These are phyloP conservation scores for Saturnispora hagleri DNA, from an alignment of 805 yeast genomes.

Conservation along the genomic window DNA sequence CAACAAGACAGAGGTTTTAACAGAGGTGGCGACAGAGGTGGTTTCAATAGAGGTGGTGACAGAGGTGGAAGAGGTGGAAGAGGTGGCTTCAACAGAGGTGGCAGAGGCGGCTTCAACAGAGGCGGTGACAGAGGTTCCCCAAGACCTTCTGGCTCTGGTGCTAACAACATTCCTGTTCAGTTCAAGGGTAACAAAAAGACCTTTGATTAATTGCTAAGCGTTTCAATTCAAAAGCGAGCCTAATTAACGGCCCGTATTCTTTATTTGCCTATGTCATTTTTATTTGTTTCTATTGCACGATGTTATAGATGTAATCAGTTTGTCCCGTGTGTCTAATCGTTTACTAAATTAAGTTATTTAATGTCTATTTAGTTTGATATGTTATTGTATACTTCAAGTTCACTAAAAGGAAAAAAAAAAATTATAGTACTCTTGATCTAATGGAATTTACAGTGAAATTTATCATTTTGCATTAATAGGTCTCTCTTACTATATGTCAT, in stretches of 20 bases:
- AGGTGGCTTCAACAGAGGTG: conserved; percentile 21
- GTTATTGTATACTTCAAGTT: background rate
- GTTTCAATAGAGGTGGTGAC: conserved; percentile 20
- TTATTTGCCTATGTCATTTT: conserved; percentile 2
- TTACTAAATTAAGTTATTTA: background rate
- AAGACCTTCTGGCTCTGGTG: conserved; percentile 46
- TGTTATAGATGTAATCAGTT: conserved; percentile 3
- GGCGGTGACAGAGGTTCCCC: conserved; percentile 29
- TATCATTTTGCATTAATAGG: background rate
- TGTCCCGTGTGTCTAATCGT: background rate
- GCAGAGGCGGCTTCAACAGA: conserved; percentile 23
- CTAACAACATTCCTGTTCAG: conserved; percentile 54
- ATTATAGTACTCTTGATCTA: background rate
- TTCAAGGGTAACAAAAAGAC: conserved; percentile 83
- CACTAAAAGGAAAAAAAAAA: background rate
- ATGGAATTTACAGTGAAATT: background rate
- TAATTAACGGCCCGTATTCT: background rate
- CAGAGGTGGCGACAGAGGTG: conserved; percentile 12
- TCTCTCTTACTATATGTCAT: background rate
- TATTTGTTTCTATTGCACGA: conserved; percentile 1
- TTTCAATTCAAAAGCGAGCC: background rate
- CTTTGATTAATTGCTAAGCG: conserved; percentile 44
- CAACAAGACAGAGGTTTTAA: conserved; percentile 22
- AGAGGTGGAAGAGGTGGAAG: conserved; percentile 23
- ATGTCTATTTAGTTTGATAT: background rate